Percentiles rank a stretch among this genome's conserved stretches.
phyloP scores from a whole-genome alignment of 345 rosid genomes.

The Gossypium longicalyx region DNA sequence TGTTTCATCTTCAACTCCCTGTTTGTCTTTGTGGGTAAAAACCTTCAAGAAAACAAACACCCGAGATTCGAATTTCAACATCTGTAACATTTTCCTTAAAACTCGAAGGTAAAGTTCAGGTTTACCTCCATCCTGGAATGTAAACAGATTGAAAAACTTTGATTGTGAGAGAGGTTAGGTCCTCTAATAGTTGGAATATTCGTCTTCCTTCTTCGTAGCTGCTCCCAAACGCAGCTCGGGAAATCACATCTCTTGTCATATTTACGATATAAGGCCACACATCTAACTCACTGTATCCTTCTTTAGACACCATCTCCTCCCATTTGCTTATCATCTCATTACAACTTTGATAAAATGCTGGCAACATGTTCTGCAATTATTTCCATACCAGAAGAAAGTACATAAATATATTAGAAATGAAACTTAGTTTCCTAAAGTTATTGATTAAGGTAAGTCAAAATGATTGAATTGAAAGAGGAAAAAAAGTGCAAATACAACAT shows the following conservation, averaged over 20 bases:
- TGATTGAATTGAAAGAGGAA: too few species aligned
- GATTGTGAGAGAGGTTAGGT: slow-evolving; percentile 7
- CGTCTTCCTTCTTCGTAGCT: slow-evolving; percentile 41
- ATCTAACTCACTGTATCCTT: slow-evolving; percentile 28
- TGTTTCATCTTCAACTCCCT: slow-evolving; percentile 22
- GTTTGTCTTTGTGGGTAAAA: slow-evolving; percentile 27
- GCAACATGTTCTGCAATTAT: slow-evolving; percentile 23
- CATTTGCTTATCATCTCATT: slow-evolving; percentile 27
- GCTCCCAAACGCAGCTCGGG: slow-evolving; percentile 46
- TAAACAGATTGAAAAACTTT: slow-evolving; percentile 11
- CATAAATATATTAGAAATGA: neutral
- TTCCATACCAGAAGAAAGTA: neutral
- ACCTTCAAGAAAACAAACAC: neutral
- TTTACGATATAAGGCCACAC: slow-evolving; percentile 32
- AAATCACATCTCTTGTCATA: slow-evolving; percentile 41
- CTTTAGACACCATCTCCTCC: slow-evolving; percentile 15
- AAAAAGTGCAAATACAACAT: neutral
- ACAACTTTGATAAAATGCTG: slow-evolving; percentile 30
- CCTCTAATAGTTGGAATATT: slow-evolving; percentile 34
- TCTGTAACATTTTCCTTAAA: neutral
- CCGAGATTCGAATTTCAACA: neutral
- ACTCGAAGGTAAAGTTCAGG: neutral
- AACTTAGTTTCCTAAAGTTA: neutral
- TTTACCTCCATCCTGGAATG: slow-evolving; percentile 46
- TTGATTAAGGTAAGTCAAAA: too few species aligned